These are phyloP conservation scores for Hymenoscyphus albidus DNA, from an alignment of 2,329 filamentous ascomycete genomes.

Conservation along the genomic window DNA sequence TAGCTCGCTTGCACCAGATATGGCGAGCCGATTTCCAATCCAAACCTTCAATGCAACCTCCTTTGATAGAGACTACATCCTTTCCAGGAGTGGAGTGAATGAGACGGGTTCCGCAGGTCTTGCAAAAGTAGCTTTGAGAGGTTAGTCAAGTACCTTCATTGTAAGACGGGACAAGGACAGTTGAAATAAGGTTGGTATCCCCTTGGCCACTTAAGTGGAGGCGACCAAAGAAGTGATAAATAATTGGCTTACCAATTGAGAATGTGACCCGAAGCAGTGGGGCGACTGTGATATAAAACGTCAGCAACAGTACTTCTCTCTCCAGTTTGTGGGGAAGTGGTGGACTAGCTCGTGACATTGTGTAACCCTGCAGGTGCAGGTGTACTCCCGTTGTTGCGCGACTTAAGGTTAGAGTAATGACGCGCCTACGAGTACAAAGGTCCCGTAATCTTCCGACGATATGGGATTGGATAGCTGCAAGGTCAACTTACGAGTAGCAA, in stretches of 20 bases:
- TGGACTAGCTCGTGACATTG: background rate
- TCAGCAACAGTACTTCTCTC: background rate
- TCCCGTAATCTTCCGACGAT: background rate
- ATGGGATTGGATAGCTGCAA: background rate
- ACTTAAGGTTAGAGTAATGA: background rate
- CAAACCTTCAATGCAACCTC: conserved; percentile 61
- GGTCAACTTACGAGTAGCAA: conserved; percentile 50
- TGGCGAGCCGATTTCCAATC: conserved; percentile 59
- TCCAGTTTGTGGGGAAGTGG: background rate
- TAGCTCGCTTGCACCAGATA: conserved; percentile 62
- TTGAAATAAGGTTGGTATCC: background rate
- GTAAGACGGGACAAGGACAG: background rate
- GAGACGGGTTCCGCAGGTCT: conserved; percentile 60
- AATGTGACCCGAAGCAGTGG: conserved; percentile 52
- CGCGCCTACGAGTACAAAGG: background rate
- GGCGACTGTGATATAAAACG: conserved; percentile 43
- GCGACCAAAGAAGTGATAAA: background rate
- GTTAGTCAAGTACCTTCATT: background rate
- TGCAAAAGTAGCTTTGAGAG: conserved; percentile 55
- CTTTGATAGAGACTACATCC: conserved; percentile 61
- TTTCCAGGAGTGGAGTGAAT: conserved; percentile 59
- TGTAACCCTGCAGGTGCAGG: background rate
- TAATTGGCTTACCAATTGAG: conserved; percentile 45
- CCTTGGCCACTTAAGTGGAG: background rate
- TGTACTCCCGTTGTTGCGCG: background rate